These are phyloP conservation scores for Gynandropsis gynandra DNA, from an alignment of 345 rosid species.

Conservation along the genomic window DNA sequence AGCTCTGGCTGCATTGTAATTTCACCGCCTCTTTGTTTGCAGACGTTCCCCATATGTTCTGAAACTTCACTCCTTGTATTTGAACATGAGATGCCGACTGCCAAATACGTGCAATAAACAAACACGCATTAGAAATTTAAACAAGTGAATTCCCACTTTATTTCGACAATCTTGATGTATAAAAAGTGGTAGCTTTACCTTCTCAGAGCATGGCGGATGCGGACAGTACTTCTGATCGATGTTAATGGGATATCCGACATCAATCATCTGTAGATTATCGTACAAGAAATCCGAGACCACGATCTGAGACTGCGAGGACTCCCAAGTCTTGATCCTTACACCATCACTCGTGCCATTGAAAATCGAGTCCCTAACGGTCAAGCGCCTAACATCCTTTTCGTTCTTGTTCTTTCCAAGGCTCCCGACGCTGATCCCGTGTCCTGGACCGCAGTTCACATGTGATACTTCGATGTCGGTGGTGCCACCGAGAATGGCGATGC, in stretches of 20 bases:
- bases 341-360: constrained; percentile 22
- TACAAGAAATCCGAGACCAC: constrained; percentile 12
- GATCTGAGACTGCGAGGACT: neutral
- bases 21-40: constrained; percentile 23
- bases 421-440: constrained; percentile 28
- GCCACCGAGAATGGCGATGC: constrained; percentile 32
- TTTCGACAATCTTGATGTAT: too few relatives aligned
- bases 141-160: too few relatives aligned
- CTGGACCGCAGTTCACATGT: constrained; percentile 22
- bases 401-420: constrained; percentile 20
- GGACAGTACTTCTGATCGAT: constrained; percentile 31
- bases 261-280: constrained; percentile 24
- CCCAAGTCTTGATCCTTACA: constrained; percentile 28
- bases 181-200: neutral
- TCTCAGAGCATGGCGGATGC: constrained; percentile 1
- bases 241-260: constrained; percentile 24
- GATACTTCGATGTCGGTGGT: constrained; percentile 19
- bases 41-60: constrained; percentile 32
- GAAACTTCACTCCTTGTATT: constrained; percentile 22
- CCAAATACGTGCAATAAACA: neutral
- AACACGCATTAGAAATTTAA: neutral
- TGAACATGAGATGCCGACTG: constrained; percentile 34
- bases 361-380: constrained; percentile 20
- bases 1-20: constrained; percentile 25
- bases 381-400: constrained; percentile 20